phyloP scores from a whole-genome alignment of 768 basidiomycete species.

The Pilatotrama ljubarskyi region DNA sequence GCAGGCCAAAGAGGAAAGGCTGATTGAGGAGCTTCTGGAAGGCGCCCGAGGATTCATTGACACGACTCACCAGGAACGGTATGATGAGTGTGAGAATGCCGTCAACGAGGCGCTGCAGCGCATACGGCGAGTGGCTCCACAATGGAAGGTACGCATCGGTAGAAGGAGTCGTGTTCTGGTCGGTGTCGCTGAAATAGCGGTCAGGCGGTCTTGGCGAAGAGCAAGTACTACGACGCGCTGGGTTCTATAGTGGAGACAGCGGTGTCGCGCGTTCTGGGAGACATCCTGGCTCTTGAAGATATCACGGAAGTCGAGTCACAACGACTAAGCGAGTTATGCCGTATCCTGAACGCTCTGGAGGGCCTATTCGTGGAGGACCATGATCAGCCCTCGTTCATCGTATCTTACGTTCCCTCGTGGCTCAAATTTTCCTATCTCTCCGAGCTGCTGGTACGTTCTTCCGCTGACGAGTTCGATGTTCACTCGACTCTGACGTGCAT shows the following conservation, averaged over 20 bases:
- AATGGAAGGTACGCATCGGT: conserved; percentile 66
- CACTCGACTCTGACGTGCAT: not conserved
- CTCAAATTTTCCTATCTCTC: conserved; percentile 93
- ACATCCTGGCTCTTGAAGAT: conserved; percentile 76
- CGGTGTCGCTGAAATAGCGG: conserved; percentile 1
- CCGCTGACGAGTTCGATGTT: not conserved
- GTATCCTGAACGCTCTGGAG: conserved; percentile 76
- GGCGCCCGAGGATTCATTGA: conserved; percentile 67
- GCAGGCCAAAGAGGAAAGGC: conserved; percentile 51
- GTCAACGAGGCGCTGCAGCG: conserved; percentile 63
- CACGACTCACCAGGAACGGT: conserved; percentile 70
- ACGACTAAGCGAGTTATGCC: conserved; percentile 78
- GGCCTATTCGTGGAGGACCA: conserved; percentile 73
- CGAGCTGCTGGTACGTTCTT: conserved; percentile 74
- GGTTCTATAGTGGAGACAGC: conserved; percentile 71
- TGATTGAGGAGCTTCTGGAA: conserved; percentile 48
- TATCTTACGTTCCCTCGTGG: conserved; percentile 89
- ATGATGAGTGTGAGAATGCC: conserved; percentile 72
- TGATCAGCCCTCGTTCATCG: conserved; percentile 70
- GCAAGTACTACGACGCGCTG: conserved; percentile 68
- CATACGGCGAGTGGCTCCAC: conserved; percentile 61
- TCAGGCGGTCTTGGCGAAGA: conserved; percentile 68
- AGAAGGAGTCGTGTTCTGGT: not conserved
- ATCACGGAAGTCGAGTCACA: conserved; percentile 89
- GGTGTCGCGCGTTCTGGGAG: conserved; percentile 64